Evolutionary conservation across 2,329 filamentous ascomycete species (phyloP).

Genomic region (Pseudopithomyces maydicus): DNA sequence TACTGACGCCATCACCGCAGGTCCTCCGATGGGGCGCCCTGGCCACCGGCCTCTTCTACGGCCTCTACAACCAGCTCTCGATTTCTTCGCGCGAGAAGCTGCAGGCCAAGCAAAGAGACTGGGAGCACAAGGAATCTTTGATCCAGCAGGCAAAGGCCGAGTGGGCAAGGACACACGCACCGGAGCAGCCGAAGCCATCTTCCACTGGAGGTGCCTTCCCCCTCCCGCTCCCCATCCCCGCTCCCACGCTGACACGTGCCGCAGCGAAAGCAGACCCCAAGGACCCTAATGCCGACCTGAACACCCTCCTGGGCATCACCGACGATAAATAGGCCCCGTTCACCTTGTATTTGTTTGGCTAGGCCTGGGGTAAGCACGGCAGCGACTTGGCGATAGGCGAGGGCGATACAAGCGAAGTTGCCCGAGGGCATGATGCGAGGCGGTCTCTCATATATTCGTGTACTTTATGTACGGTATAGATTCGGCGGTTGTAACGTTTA

Average conservation of each 20-base stretch:
- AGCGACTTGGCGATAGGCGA: slow-evolving; percentile 18
- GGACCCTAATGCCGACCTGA: slow-evolving; percentile 91
- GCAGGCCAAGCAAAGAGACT: slow-evolving; percentile 77
- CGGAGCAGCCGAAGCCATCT: slow-evolving; percentile 33
- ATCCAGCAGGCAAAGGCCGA: slow-evolving; percentile 93
- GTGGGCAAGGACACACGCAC: slow-evolving; percentile 75
- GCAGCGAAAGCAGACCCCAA: slow-evolving; percentile 69
- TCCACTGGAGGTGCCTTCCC: slow-evolving; percentile 35
- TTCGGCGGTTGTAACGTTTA: slow-evolving; percentile 38
- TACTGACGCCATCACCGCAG: slow-evolving; percentile 56
- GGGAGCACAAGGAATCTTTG: slow-evolving; percentile 86
- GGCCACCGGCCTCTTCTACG: slow-evolving; percentile 90
- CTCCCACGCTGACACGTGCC: slow-evolving; percentile 33
- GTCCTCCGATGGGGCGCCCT: slow-evolving; percentile 97
- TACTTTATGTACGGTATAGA: slow-evolving; percentile 52
- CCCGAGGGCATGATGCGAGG: slow-evolving; percentile 25
- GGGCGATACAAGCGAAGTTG: slow-evolving; percentile 18
- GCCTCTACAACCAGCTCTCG: slow-evolving; percentile 87
- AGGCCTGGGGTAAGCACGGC: slow-evolving; percentile 24
- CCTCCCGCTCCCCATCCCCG: neutral
- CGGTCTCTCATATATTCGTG: slow-evolving; percentile 43
- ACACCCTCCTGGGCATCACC: slow-evolving; percentile 60
- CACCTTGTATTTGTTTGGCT: slow-evolving; percentile 28
- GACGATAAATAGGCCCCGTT: slow-evolving; percentile 36
- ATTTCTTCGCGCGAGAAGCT: slow-evolving; percentile 74